phyloP scores from a whole-genome alignment of 495 filamentous ascomycete genomes.

The Jackrogersella multiformis region DNA sequence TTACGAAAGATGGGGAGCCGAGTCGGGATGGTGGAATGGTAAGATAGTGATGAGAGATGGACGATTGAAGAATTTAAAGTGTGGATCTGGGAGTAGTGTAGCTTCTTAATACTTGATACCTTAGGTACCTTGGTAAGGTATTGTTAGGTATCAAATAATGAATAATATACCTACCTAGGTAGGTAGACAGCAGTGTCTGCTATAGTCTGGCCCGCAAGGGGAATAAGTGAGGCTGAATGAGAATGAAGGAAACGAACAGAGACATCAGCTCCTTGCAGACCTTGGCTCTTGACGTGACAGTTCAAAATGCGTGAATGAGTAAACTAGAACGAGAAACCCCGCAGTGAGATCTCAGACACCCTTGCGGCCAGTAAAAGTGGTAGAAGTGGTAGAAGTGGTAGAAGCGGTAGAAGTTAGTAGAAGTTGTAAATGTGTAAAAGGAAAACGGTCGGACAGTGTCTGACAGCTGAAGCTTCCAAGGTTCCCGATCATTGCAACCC shows the following conservation, averaged over 20 bases:
- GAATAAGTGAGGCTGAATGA: slow-evolving; percentile 5
- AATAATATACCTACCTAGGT: neutral
- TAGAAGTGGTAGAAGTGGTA: neutral
- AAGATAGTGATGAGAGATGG: neutral
- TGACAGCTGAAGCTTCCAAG: slow-evolving; percentile 2
- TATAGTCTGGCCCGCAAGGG: neutral
- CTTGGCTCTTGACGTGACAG: slow-evolving; percentile 15
- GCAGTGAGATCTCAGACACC: neutral
- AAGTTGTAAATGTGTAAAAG: neutral
- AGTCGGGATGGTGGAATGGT: too few species aligned
- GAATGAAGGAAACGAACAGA: neutral
- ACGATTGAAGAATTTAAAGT: neutral
- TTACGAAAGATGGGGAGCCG: neutral
- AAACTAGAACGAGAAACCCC: too few species aligned
- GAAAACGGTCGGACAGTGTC: neutral
- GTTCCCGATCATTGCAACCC: slow-evolving; percentile 7
- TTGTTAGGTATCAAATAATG: neutral
- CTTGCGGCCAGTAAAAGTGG: neutral
- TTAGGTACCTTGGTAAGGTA: neutral
- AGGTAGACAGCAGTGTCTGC: neutral
- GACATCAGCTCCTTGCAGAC: slow-evolving; percentile 4
- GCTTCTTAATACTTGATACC: neutral
- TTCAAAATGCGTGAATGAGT: slow-evolving; percentile 25
- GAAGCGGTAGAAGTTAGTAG: neutral
- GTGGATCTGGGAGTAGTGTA: neutral